Base-by-base conservation (phyloP, 345 rosid species). In the Corchorus capsularis region DNA sequence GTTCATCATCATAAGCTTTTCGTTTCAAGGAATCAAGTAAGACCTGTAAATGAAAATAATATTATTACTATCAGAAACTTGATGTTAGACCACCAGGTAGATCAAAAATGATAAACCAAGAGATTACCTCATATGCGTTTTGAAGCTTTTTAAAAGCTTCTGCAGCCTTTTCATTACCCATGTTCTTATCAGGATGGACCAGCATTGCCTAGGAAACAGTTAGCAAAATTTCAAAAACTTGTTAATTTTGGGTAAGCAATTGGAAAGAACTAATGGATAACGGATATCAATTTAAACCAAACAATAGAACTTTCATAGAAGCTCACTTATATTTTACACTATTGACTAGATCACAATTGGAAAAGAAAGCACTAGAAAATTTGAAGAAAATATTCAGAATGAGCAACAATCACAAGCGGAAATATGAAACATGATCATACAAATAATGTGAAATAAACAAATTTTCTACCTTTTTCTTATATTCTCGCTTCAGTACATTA, bases 141-240 rank as follows among this genome's bases (percentile, higher is more conserved):
- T 96, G 99, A 87, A 94, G 99, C 73, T 90, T 96, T 84, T 96
- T 96, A 84, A 96, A 96, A 53, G 99, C 98, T 86, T 96, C 98
- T 74, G 89, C 99, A 69, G 99, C 99, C 86, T 89, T 96, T 82
- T 93, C 99, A 80, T 96, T 92, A 54, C 99, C 98, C 94, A 89
- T 94, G 70, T 96, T 96, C 87, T 96, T 92, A 78, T 96, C 99
- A 15, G 99, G 99, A 90, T 96, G 99, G 76, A 96, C 98, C 82
- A 92, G 79, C 97, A 94, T 96, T 52, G 98, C 98, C 99, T 96
- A 79, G 67, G 20, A 79, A 82, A 54, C 72, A 72, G 78, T 73
- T 69, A 16, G 62, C n/a, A 71, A 83, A 61, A 63, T 43, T 69
- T 74, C 74, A 79, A 74, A 45, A 53, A 67, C 61, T 8, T 75